Percentiles rank a stretch among this genome's conserved stretches.
phyloP scores from a whole-genome alignment of 139 green algal genomes.

The Coccomyxa sp. region DNA sequence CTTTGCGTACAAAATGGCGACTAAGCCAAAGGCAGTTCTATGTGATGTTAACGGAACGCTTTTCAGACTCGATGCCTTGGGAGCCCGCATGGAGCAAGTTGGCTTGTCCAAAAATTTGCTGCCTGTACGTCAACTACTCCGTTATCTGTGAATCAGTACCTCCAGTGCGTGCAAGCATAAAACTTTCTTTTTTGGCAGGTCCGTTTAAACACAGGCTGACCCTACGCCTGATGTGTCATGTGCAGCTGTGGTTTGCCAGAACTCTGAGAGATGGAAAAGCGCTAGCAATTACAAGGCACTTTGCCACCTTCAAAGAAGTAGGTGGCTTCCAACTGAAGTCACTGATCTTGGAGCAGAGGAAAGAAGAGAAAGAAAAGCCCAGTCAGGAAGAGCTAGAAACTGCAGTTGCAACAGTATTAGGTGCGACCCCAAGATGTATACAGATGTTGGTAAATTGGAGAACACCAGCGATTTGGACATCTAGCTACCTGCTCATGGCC shows the following conservation, averaged over 20 bases:
- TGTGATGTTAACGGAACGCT: neutral
- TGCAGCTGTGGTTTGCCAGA: neutral
- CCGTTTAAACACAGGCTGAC: neutral
- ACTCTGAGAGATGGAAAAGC: neutral
- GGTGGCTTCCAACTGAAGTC: no score
- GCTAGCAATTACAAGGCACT: neutral
- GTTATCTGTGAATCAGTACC: neutral
- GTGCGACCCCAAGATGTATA: no score
- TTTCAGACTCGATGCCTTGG: neutral
- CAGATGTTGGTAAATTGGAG: no score
- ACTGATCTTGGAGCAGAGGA: no score
- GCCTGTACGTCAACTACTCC: neutral
- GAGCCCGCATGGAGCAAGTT: neutral
- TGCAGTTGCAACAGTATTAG: neutral
- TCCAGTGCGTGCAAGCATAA: neutral
- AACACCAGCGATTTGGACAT: no score
- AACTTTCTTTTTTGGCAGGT: neutral
- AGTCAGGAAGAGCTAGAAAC: neutral
- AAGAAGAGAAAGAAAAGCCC: no score
- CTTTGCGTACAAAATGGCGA: no score
- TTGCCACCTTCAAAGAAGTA: neutral
- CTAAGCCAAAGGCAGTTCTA: neutral
- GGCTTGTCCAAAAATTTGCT: neutral
- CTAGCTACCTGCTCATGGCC: no score
- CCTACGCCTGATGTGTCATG: neutral